phyloP scores from a whole-genome alignment of 805 yeast species.

The Naumovozyma dairenensis region DNA sequence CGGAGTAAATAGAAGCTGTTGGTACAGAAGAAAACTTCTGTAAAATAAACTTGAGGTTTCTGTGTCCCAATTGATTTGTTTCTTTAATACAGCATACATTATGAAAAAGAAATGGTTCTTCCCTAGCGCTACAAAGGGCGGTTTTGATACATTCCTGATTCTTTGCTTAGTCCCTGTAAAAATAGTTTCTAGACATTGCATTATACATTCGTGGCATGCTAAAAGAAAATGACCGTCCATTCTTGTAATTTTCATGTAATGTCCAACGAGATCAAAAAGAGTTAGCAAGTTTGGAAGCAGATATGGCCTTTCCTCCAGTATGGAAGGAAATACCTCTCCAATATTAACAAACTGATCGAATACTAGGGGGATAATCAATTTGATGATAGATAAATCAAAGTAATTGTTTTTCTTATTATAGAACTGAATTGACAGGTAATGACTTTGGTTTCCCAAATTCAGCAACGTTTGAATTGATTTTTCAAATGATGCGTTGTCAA shows the following conservation, averaged over 20 bases:
- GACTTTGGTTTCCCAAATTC: slow-evolving; percentile 1
- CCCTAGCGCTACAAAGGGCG: slow-evolving; percentile 8
- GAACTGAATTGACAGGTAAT: neutral
- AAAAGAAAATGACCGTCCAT: slow-evolving; percentile 19
- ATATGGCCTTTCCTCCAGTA: slow-evolving; percentile 7
- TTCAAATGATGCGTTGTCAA: slow-evolving; percentile 14
- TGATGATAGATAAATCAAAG: slow-evolving; percentile 9
- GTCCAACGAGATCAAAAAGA: slow-evolving; percentile 5
- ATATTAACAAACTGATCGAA: slow-evolving; percentile 7
- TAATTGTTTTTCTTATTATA: slow-evolving; percentile 4
- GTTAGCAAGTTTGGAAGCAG: slow-evolving; percentile 12
- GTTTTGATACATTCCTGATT: slow-evolving; percentile 1
- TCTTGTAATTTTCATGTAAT: slow-evolving; percentile 2
- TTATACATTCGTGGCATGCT: slow-evolving; percentile 9
- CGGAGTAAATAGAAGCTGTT: slow-evolving; percentile 1
- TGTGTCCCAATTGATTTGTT: neutral
- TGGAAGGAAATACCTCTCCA: slow-evolving; percentile 5
- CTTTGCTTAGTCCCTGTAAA: slow-evolving; percentile 4
- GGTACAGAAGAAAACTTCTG: neutral
- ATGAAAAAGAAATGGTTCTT: neutral
- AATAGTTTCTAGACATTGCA: slow-evolving; percentile 14
- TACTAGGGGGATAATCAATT: slow-evolving; percentile 6
- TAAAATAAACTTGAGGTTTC: neutral
- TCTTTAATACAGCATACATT: neutral
- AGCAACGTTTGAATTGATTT: slow-evolving; percentile 12